phyloP scores from a whole-genome alignment of 2,329 filamentous ascomycete genomes.

The Byssochlamys sp. region DNA sequence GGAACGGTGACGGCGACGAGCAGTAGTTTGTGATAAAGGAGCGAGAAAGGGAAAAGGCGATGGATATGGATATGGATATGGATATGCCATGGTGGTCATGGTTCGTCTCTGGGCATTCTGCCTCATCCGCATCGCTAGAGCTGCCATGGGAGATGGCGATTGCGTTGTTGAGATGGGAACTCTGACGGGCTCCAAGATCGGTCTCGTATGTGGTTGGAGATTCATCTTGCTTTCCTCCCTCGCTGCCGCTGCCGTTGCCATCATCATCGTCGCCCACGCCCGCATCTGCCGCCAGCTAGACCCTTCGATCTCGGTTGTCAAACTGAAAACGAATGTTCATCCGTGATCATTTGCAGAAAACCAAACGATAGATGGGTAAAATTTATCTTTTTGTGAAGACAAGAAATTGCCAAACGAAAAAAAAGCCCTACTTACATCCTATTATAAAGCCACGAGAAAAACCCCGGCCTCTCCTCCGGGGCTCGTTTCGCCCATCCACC shows the following conservation, averaged over 20 bases:
- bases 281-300: not conserved
- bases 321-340: not conserved
- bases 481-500: conserved; percentile 25
- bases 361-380: not conserved
- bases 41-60: not conserved
- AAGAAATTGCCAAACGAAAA: not conserved
- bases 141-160: not conserved
- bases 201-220: not conserved
- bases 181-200: not conserved
- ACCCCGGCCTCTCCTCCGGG: conserved; percentile 8
- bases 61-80: not conserved
- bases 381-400: not conserved
- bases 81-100: not conserved
- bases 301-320: not conserved
- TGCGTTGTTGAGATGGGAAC: not conserved
- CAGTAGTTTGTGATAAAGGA: not conserved
- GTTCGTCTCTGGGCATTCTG: not conserved
- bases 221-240: not conserved
- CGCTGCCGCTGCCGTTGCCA: not conserved
- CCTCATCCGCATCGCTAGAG: not conserved
- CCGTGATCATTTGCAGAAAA: not conserved
- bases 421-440: not conserved
- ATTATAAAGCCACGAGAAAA: not conserved
- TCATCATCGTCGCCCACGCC: not conserved
- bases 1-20: not conserved